phyloP scores from a whole-genome alignment of 2,329 filamentous ascomycete genomes.

The Cladosporium phlei region DNA sequence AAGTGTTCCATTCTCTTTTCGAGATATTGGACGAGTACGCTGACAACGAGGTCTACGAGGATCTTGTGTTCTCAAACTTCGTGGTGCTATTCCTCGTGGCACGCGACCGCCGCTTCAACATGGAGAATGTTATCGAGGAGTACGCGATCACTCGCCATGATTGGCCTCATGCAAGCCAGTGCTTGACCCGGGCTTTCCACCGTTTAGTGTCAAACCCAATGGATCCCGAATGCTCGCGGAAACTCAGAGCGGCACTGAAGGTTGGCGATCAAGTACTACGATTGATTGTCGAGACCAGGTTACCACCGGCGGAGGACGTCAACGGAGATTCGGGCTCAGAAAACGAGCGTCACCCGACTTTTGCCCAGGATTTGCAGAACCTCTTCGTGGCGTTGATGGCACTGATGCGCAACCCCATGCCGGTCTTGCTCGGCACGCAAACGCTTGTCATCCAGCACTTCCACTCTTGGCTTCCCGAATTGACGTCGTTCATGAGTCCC shows the following conservation, averaged over 20 bases:
- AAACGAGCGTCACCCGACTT: constrained; percentile 65
- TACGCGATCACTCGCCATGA: constrained; percentile 87
- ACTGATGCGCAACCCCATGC: constrained; percentile 82
- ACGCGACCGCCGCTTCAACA: constrained; percentile 87
- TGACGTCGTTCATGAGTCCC: constrained; percentile 67
- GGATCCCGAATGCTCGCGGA: constrained; percentile 76
- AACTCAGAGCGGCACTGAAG: constrained; percentile 87
- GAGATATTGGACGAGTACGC: constrained; percentile 84
- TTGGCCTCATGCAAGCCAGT: constrained; percentile 86
- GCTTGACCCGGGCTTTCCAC: constrained; percentile 79
- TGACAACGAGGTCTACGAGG: constrained; percentile 88
- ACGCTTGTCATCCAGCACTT: constrained; percentile 94
- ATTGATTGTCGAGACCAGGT: constrained; percentile 85
- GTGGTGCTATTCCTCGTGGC: constrained; percentile 89
- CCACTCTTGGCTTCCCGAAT: constrained; percentile 93
- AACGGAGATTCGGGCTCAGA: constrained; percentile 46
- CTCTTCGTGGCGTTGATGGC: constrained; percentile 87
- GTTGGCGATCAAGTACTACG: constrained; percentile 89
- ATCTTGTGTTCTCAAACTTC: constrained; percentile 83
- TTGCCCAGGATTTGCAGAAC: constrained; percentile 75
- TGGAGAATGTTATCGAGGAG: constrained; percentile 83
- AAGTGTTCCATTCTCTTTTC: constrained; percentile 88
- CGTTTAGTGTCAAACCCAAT: constrained; percentile 76
- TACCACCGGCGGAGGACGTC: constrained; percentile 49
- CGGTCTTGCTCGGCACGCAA: constrained; percentile 86